phyloP scores from a whole-genome alignment of 192 early-diverging fungal genomes.

The Physocladia obscura region DNA sequence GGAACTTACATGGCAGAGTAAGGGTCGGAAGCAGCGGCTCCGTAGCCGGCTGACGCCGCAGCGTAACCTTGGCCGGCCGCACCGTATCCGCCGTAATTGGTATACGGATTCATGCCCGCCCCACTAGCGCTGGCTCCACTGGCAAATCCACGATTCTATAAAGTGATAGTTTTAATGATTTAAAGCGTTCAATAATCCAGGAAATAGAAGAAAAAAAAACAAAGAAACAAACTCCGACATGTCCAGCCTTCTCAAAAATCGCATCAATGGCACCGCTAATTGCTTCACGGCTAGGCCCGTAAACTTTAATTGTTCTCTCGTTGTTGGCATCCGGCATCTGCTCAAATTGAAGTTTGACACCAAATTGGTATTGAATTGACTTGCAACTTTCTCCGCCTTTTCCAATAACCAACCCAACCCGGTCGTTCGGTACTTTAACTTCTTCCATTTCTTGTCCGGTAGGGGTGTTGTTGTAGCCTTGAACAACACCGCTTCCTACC shows the following conservation, averaged over 20 bases:
- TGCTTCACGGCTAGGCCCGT: conserved; percentile 1
- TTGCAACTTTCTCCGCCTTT: conserved; percentile 74
- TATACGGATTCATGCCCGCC: background rate
- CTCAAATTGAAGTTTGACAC: conserved; percentile 72
- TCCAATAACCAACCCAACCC: conserved; percentile 82
- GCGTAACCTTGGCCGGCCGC: background rate
- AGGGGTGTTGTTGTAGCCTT: background rate
- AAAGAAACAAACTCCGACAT: too few relatives aligned
- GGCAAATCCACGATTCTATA: background rate
- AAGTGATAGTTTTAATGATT: background rate
- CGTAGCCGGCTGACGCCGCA: background rate
- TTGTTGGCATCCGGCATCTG: conserved; percentile 32
- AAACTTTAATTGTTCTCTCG: conserved; percentile 36
- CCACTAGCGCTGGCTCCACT: background rate
- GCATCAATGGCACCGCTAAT: conserved; percentile 11
- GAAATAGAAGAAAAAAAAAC: too few relatives aligned
- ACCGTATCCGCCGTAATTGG: background rate
- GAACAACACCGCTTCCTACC: background rate
- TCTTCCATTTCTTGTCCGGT: conserved; percentile 15
- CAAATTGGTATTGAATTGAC: conserved; percentile 71
- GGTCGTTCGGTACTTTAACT: conserved; percentile 13
- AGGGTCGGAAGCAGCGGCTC: background rate
- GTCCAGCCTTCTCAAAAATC: conserved; percentile 12
- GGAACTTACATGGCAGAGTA: conserved; percentile 1
- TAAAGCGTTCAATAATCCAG: background rate